Conservation (phyloP, 1,284 basidiomycete genomes). For the Cutaneotrichosporon sp. region DNA sequence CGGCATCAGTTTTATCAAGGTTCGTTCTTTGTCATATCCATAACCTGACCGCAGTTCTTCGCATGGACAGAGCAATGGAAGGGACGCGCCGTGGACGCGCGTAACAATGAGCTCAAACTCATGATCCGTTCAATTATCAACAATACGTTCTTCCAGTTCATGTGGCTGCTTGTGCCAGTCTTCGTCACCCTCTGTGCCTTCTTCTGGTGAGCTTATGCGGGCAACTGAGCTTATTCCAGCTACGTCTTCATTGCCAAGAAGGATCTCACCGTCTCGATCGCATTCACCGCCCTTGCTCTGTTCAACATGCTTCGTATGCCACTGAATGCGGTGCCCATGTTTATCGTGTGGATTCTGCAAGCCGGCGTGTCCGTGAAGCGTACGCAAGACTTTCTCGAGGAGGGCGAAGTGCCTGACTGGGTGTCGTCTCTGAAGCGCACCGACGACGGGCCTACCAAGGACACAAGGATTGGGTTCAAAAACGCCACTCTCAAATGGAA, state of each 20-base stretch:
- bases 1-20: conserved; percentile 50
- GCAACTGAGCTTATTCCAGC: conserved; percentile 16
- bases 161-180: conserved; percentile 42
- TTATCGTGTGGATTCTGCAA: conserved; percentile 49
- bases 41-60: conserved; percentile 35
- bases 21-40: background rate
- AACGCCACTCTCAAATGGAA: conserved; percentile 70
- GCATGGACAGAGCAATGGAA: conserved; percentile 49
- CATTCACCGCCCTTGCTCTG: conserved; percentile 49
- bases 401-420: conserved; percentile 72
- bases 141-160: conserved; percentile 28
- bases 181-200: conserved; percentile 48
- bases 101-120: conserved; percentile 40
- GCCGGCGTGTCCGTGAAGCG: conserved; percentile 71
- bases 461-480: conserved; percentile 58
- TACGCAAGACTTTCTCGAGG: conserved; percentile 71
- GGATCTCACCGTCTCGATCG: conserved; percentile 48
- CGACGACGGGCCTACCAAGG: conserved; percentile 12
- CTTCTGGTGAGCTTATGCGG: conserved; percentile 31
- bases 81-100: conserved; percentile 37
- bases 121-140: conserved; percentile 40
- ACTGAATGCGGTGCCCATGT: conserved; percentile 40
- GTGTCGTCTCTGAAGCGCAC: conserved; percentile 60
- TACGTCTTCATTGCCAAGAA: conserved; percentile 47
- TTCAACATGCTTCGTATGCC: conserved; percentile 55